Conservation (phyloP, 306 rosid species). For the Quercus glauca region DNA sequence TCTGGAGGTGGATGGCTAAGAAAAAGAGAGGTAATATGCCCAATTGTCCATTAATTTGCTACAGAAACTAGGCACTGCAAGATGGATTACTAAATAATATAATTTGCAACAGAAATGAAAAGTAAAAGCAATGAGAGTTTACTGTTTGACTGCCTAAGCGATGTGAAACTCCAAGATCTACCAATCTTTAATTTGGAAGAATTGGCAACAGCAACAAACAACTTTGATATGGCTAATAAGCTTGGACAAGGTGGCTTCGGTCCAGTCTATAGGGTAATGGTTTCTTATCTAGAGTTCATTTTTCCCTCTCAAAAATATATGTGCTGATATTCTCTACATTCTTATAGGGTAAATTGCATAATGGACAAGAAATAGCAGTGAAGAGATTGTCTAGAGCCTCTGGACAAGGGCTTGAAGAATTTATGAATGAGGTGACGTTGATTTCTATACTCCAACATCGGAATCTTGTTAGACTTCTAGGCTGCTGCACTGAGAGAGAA, state of each 20-base stretch:
- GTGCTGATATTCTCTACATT: background rate
- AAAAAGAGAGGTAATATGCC: no score
- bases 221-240: background rate
- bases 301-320: background rate
- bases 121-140: no score
- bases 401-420: conserved; percentile 1
- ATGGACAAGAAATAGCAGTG: conserved; percentile 15
- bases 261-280: background rate
- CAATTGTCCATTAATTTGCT: no score
- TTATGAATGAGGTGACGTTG: conserved; percentile 12
- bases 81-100: no score
- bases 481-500: no score
- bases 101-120: no score
- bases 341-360: background rate
- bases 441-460: background rate
- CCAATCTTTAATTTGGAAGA: background rate
- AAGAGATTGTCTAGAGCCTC: background rate
- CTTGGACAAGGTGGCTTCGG: background rate
- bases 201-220: background rate
- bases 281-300: background rate
- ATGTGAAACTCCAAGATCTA: background rate
- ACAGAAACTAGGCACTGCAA: no score
- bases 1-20: no score
- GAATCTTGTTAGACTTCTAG: no score
- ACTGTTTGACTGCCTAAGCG: background rate